Evolutionary conservation across 345 rosid genomes (phyloP), one percentile per base, ranked within the genome.

Genomic region (Brassica carinata): DNA sequence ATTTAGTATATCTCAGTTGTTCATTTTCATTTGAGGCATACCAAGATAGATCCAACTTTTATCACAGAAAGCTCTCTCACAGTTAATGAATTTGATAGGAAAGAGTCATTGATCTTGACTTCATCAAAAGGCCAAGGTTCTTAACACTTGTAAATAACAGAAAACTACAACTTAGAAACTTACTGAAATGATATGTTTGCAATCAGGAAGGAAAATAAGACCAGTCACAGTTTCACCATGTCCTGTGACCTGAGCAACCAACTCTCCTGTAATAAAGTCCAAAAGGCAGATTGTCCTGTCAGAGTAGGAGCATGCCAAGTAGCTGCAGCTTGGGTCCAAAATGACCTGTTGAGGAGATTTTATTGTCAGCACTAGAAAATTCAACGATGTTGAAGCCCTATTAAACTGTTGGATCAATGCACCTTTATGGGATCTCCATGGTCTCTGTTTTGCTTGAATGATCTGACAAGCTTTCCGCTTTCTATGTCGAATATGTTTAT

Each of bases 211-310:
- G 84, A 91, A 93, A 71, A 89, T 89, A 74, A 91, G 79, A 76
- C 98, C 97, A 64, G 94, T 93, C 63, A 87, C 77, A 64, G 88
- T 86, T 86, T 90, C 94, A 73, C 94, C 87, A 75, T 93, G 98
- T 68, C 97, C 98, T 76, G 84, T 73, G 73, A 91, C 92, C 81
- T 89, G 90, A 48, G 85, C 75, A 74, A 89, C 88, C 87, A 93
- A 77, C 84, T 90, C 91, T 77, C 97, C 94, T 0, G 79, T 91
- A 55, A 76, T 67, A 18, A 86, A 85, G 79, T 93, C 92, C 55
- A 89, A 86, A 73, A 91, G 58, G 84, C 93, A 89, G 77, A 93
- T 86, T 72, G 89, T 85, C 78, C 84, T 93, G 87, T 87, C 87
- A 62, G 98, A 88, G 87, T 86, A 90, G 36, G 92, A 89, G 81